Evolutionary conservation across 2,329 filamentous ascomycete species (phyloP), one percentile per base, ranked within the genome.

Genomic region (Xylogone sp.): DNA sequence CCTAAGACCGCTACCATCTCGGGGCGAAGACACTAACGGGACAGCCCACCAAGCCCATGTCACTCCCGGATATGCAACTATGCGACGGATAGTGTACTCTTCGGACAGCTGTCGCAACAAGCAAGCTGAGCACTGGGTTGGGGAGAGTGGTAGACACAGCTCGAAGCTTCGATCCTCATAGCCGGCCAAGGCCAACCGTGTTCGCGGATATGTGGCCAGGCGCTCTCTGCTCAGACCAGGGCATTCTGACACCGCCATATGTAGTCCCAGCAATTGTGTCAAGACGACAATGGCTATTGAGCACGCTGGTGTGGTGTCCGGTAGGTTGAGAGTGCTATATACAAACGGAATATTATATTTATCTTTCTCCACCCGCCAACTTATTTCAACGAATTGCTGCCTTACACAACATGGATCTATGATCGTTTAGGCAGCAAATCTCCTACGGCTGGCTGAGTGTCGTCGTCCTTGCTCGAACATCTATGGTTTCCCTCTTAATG

Each of bases 191-290:
- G 8, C 34, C 34, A 39, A 39, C 34, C 34, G 12, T 20, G n/a
- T 48, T 48, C 47, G 52, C 45, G 21, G 21, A 47, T 42, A 34
- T 52, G 50, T 49, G 46, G 52, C 49, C 39, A 49, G 50, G 46
- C 48, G 53, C 50, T 51, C 53, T 56, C 59, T 57, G 56, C 61
- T 57, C 58, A 59, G 58, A 60, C 52, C 42, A 49, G 52, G 42
- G 48, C 51, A 27, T 46, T 56, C 59, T 59, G 34, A 59, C 62
- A 65, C 62, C 62, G 62, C 62, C 56, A 64, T 55, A 62, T 64
- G 59, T 62, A 27, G 47, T 34, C 19, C 21, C 47, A 21, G 47
- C 47, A 22, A 27, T 48, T 31, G 51, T 43, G 44, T 51, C 49
- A 50, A 56, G 54, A 31, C 53, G 27, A 56, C 39, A 53, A 52